Evolutionary conservation across 306 rosid species (phyloP).

Genomic region (Mimosa bimucronata): DNA sequence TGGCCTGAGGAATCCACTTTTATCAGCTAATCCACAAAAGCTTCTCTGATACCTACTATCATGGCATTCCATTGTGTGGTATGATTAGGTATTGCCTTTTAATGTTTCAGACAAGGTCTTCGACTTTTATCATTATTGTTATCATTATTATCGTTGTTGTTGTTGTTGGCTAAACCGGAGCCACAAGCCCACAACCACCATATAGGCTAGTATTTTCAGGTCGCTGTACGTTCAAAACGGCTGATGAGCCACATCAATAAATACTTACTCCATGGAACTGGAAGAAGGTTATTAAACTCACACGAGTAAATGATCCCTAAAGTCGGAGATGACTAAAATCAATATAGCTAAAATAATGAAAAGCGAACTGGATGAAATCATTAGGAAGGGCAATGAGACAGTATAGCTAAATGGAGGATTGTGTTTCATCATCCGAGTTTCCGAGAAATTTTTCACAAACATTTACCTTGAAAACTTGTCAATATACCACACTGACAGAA

Average conservation of each 20-base stretch:
- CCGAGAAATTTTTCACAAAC: neutral
- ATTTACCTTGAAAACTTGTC: neutral
- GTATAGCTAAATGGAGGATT: conserved; percentile 9
- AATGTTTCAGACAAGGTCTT: neutral
- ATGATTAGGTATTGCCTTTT: neutral
- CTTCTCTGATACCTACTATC: neutral
- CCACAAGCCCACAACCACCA: no score
- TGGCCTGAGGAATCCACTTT: neutral
- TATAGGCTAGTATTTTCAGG: neutral
- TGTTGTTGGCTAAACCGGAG: no score
- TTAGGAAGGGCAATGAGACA: neutral
- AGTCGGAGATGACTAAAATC: neutral
- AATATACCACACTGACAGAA: conserved; percentile 6
- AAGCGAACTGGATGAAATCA: neutral
- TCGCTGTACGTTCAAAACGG: neutral
- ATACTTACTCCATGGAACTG: neutral
- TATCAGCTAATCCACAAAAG: neutral
- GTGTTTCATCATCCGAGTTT: neutral
- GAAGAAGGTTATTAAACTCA: neutral
- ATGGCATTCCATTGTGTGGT: no score
- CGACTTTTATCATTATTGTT: no score
- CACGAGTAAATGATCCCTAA: neutral
- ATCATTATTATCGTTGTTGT: no score
- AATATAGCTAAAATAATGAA: neutral
- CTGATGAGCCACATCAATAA: neutral